Conservation (phyloP, 345 rosid species). For the Citrus sp. region DNA sequence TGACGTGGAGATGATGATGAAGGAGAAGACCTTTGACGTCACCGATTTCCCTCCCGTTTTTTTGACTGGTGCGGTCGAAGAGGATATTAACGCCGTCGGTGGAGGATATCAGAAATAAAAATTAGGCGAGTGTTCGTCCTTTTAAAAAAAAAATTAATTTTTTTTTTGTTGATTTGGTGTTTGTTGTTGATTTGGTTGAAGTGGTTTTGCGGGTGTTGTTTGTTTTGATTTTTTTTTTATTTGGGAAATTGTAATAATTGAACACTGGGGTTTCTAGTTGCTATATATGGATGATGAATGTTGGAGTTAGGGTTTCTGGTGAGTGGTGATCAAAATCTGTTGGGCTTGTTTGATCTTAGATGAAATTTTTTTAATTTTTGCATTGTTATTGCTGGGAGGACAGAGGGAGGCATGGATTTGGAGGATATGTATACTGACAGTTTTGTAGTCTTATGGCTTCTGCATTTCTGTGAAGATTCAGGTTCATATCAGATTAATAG, state of each 20-base stretch:
- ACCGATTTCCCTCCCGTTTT: slow-evolving; percentile 77
- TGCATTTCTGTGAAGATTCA: background rate
- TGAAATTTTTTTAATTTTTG: background rate
- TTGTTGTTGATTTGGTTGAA: background rate
- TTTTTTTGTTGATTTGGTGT: background rate
- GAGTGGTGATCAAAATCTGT: background rate
- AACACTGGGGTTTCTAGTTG: background rate
- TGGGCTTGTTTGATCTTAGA: background rate
- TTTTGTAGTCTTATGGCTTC: background rate
- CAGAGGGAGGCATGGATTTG: background rate
- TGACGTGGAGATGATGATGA: slow-evolving; percentile 75
- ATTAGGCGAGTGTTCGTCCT: slow-evolving; percentile 2
- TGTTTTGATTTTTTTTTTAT: background rate
- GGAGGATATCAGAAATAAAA: slow-evolving; percentile 28
- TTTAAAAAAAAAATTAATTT: no score
- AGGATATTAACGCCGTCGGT: slow-evolving; percentile 42
- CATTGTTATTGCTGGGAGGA: background rate
- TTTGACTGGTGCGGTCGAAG: slow-evolving; percentile 60
- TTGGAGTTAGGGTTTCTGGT: background rate
- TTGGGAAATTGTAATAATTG: background rate
- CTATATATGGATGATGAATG: background rate
- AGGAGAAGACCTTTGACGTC: slow-evolving; percentile 60
- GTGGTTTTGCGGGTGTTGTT: background rate
- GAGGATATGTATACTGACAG: background rate
- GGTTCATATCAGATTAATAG: no score